These are phyloP conservation scores for Dictyostelium firmibasis DNA, from an alignment of 78 protist genomes.

Conservation along the genomic window DNA sequence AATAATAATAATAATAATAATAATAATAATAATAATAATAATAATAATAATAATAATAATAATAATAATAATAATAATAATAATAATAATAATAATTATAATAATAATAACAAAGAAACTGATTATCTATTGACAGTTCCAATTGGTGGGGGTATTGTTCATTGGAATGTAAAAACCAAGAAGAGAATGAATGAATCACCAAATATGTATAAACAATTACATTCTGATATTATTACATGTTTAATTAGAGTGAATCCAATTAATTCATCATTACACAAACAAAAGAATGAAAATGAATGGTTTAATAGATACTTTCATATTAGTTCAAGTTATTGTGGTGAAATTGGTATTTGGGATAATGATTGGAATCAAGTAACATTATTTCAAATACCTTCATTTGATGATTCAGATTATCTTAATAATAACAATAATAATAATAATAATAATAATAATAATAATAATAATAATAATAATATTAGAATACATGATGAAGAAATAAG, in stretches of 20 bases:
- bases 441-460: not conserved
- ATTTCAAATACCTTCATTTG: not conserved
- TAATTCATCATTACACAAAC: not conserved
- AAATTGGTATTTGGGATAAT: conserved; percentile 11
- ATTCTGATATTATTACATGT: conserved; percentile 45
- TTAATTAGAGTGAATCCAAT: conserved; percentile 7
- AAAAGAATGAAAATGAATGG: not conserved
- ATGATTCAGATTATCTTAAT: not conserved
- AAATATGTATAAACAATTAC: conserved; percentile 14
- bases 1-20: not conserved
- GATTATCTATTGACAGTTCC: conserved; percentile 25
- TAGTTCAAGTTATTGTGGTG: conserved; percentile 43
- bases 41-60: no score
- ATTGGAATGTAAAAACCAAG: conserved; percentile 27
- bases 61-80: not conserved
- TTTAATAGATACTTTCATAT: not conserved
- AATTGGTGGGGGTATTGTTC: conserved; percentile 28
- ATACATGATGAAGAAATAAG: not conserved
- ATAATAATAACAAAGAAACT: not conserved
- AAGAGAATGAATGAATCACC: not conserved
- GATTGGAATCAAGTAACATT: conserved; percentile 3
- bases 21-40: not conserved
- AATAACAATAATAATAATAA: not conserved
- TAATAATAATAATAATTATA: not conserved
- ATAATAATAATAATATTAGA: no score